Percentiles rank a stretch among this genome's conserved stretches.
These are phyloP conservation scores for Annulohypoxylon moriforme DNA, from an alignment of 495 filamentous ascomycete genomes.

Conservation along the genomic window DNA sequence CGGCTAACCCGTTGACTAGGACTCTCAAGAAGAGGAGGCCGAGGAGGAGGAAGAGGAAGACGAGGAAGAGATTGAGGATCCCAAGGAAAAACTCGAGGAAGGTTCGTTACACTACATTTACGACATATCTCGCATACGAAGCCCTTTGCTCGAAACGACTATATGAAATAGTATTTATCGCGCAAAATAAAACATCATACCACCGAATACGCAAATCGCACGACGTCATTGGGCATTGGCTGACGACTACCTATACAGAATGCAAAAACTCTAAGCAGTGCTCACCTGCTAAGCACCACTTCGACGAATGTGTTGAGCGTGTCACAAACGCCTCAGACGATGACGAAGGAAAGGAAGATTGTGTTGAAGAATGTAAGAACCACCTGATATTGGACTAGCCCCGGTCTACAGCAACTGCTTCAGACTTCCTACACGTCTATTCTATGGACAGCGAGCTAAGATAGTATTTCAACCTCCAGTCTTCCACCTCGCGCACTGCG, in stretches of 20 bases:
- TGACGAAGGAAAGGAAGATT: constrained; percentile 82
- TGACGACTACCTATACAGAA: constrained; percentile 66
- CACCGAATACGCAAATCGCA: neutral
- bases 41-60: constrained; percentile 85
- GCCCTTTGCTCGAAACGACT: constrained; percentile 50
- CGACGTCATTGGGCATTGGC: constrained; percentile 25
- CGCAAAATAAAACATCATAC: neutral
- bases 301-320: constrained; percentile 95
- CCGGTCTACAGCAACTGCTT: neutral
- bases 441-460: constrained; percentile 24
- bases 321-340: constrained; percentile 77
- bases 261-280: constrained; percentile 88
- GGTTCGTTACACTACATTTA: constrained; percentile 62
- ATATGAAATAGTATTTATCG: neutral
- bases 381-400: neutral
- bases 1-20: constrained; percentile 52
- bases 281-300: constrained; percentile 93
- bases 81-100: constrained; percentile 88
- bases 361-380: constrained; percentile 97
- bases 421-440: neutral
- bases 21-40: constrained; percentile 54
- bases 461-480: constrained; percentile 63
- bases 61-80: constrained; percentile 88
- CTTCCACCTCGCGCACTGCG: constrained; percentile 98
- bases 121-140: constrained; percentile 12